A percentile compares a stretch with the other conserved stretches of the same genome.
phyloP scores from a whole-genome alignment of 139 green algal genomes.

The Chlorokybus atmophyticus region DNA sequence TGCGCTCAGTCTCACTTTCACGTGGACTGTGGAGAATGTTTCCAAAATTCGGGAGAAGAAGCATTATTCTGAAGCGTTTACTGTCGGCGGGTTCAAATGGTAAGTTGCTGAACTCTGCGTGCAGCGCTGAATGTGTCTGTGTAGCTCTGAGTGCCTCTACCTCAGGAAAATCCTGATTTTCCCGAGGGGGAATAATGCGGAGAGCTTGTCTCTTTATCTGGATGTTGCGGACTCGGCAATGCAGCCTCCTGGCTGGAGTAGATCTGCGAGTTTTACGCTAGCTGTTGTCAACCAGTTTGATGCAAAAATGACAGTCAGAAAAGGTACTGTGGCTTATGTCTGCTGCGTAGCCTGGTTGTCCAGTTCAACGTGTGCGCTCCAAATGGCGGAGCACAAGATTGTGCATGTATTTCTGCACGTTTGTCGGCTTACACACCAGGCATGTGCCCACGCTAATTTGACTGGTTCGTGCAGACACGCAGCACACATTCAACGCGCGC shows the following conservation, averaged over 20 bases:
- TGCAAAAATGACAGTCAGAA: slow-evolving; percentile 33
- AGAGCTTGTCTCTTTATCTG: slow-evolving; percentile 34
- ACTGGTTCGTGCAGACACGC: slow-evolving; percentile 16
- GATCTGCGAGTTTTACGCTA: slow-evolving; percentile 63
- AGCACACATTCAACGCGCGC: slow-evolving; percentile 49
- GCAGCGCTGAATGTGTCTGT: background rate
- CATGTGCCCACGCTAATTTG: background rate
- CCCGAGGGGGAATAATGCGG: slow-evolving; percentile 29
- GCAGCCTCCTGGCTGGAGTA: slow-evolving; percentile 37
- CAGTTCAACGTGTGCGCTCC: background rate
- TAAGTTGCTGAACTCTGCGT: background rate
- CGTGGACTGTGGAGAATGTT: slow-evolving; percentile 20
- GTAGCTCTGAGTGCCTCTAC: background rate
- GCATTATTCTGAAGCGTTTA: slow-evolving; percentile 18
- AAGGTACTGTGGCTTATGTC: slow-evolving; percentile 28
- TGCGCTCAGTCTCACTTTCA: slow-evolving; percentile 15
- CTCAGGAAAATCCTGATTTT: slow-evolving; percentile 32
- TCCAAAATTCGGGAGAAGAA: slow-evolving; percentile 15
- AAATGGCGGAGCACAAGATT: background rate
- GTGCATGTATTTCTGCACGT: background rate
- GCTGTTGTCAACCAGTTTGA: slow-evolving; percentile 54
- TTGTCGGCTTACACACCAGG: background rate
- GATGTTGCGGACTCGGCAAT: slow-evolving; percentile 24
- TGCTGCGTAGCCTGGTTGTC: background rate
- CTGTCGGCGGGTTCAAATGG: slow-evolving; percentile 25